Conservation (phyloP, 495 filamentous ascomycete species). For the Ascobolus immersus region DNA sequence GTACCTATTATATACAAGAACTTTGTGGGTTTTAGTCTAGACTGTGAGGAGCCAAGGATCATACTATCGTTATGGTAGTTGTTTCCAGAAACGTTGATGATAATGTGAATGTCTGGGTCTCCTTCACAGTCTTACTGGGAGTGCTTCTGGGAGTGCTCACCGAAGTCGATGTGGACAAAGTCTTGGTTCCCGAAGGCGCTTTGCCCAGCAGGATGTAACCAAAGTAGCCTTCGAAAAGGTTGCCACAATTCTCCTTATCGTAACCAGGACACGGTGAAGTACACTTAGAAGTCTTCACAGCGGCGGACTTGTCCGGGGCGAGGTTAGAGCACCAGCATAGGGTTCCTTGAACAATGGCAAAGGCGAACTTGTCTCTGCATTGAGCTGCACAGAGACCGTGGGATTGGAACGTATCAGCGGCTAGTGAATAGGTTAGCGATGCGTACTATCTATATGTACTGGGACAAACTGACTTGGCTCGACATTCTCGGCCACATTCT, state of each 20-base stretch:
- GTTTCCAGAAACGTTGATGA: neutral
- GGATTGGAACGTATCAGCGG: neutral
- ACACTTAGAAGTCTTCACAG: conserved; percentile 25
- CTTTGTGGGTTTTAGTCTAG: too few species aligned
- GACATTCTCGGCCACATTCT: too few species aligned
- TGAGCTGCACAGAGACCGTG: conserved; percentile 28
- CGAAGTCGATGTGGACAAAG: neutral
- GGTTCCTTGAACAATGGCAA: conserved; percentile 36
- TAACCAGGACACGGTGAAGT: conserved; percentile 39
- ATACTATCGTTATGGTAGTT: neutral
- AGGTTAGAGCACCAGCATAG: conserved; percentile 59
- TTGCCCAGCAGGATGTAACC: conserved; percentile 30
- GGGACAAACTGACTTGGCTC: too few species aligned
- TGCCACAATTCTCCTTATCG: conserved; percentile 37
- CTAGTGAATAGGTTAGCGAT: neutral
- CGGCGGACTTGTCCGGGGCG: conserved; percentile 24
- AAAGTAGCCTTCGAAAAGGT: conserved; percentile 25
- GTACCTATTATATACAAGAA: too few species aligned
- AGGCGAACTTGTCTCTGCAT: conserved; percentile 34
- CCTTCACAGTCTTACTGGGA: neutral
- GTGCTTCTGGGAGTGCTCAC: neutral
- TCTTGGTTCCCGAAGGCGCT: conserved; percentile 25
- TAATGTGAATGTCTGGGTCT: neutral
- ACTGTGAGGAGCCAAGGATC: neutral
- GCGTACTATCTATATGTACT: too few species aligned